A percentile compares a stretch with the other conserved stretches of the same genome.
These are phyloP conservation scores for Metschnikowia matae DNA, from an alignment of 805 yeast species.

Conservation along the genomic window DNA sequence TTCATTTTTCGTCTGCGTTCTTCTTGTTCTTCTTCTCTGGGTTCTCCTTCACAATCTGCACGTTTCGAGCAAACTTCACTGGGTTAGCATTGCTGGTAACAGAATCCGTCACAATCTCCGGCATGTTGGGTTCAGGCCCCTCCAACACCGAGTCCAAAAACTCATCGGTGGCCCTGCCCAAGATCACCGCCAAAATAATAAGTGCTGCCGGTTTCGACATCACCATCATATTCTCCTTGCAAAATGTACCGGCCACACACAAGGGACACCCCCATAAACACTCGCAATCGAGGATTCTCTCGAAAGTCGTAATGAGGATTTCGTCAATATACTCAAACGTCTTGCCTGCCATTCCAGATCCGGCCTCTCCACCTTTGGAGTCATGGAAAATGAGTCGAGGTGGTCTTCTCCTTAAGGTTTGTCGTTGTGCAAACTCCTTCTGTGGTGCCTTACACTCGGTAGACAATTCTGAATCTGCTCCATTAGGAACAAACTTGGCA, in stretches of 20 bases:
- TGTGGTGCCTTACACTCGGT: conserved; percentile 98
- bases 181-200: conserved; percentile 58
- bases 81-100: conserved; percentile 49
- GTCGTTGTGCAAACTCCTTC: conserved; percentile 81
- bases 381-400: conserved; percentile 84
- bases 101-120: conserved; percentile 64
- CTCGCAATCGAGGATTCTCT: conserved; percentile 58
- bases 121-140: conserved; percentile 79
- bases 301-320: conserved; percentile 56
- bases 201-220: conserved; percentile 83
- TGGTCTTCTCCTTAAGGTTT: conserved; percentile 72
- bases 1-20: not conserved
- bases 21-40: not conserved
- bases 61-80: conserved; percentile 61
- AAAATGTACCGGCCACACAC: conserved; percentile 79
- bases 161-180: conserved; percentile 50
- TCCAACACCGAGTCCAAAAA: conserved; percentile 44
- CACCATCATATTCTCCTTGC: conserved; percentile 78
- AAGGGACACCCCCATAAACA: conserved; percentile 79
- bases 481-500: conserved; percentile 24
- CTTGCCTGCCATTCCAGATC: conserved; percentile 75
- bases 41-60: conserved; percentile 32
- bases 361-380: conserved; percentile 72
- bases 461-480: conserved; percentile 55
- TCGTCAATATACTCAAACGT: conserved; percentile 76